Conservation (phyloP, 805 yeast genomes). For the Nakazawaea sp. region DNA sequence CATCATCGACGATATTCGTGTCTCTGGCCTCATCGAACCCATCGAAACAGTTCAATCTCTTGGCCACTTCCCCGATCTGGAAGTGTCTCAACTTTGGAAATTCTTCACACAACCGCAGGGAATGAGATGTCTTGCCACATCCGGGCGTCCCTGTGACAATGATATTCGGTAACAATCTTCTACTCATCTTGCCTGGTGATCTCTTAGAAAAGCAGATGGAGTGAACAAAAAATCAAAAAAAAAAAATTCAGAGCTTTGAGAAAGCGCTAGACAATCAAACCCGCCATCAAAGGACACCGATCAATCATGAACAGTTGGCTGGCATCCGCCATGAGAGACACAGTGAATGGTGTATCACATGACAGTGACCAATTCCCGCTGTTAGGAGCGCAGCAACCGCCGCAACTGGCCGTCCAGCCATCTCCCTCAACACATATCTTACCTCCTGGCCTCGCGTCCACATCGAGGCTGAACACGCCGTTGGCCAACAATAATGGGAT, state of each 20-base stretch:
- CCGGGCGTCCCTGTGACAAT: conserved; percentile 75
- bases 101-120: conserved; percentile 32
- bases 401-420: background rate
- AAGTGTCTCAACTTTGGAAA: conserved; percentile 47
- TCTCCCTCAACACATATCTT: conserved; percentile 13
- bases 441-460: conserved; percentile 10
- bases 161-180: conserved; percentile 56
- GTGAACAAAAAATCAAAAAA: background rate
- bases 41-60: conserved; percentile 65
- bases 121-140: conserved; percentile 77
- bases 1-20: conserved; percentile 88
- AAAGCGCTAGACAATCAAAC: no score
- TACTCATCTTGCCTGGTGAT: conserved; percentile 15
- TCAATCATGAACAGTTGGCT: conserved; percentile 2
- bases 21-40: conserved; percentile 85
- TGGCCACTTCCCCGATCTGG: conserved; percentile 77
- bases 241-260: conserved; percentile 2
- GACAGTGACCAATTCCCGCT: conserved; percentile 22
- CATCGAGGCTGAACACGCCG: conserved; percentile 8
- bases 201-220: background rate
- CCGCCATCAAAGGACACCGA: no score
- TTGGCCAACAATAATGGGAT: background rate
- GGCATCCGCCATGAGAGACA: conserved; percentile 12
- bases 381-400: conserved; percentile 19
- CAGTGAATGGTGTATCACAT: conserved; percentile 9